Percentiles rank a stretch among this genome's conserved stretches.
phyloP scores from a whole-genome alignment of 805 yeast genomes.

The Yarrowia sp. region DNA sequence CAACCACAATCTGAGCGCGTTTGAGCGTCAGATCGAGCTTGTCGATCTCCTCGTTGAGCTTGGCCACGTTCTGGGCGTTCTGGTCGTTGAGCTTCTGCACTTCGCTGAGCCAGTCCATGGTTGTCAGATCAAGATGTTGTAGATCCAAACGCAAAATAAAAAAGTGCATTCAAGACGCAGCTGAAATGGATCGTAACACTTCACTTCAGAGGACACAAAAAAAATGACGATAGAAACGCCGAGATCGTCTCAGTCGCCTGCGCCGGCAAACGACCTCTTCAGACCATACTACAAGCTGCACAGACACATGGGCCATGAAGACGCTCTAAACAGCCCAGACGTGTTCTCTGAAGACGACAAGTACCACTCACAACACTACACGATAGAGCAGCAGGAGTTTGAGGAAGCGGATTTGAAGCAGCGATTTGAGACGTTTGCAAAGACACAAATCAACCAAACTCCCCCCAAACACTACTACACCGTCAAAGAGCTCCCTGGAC shows the following conservation, averaged over 20 bases:
- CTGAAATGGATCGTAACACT: too few species aligned
- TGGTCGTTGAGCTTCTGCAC: conserved; percentile 21
- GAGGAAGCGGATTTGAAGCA: not conserved
- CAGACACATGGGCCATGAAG: conserved; percentile 30
- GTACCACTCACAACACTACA: conserved; percentile 17
- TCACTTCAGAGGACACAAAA: too few species aligned
- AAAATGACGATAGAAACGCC: not conserved
- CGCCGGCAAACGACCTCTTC: conserved; percentile 31
- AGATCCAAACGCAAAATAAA: not conserved
- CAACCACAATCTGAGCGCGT: conserved; percentile 1
- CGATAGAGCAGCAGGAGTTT: conserved; percentile 1
- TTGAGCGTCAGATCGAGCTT: conserved; percentile 11
- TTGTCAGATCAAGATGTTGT: not conserved
- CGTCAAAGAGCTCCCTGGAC: conserved; percentile 40
- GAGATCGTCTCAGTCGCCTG: not conserved
- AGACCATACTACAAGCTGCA: conserved; percentile 35
- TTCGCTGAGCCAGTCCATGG: conserved; percentile 11
- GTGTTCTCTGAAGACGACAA: not conserved
- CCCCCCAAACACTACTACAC: conserved; percentile 29
- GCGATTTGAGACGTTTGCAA: not conserved
- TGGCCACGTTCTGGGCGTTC: conserved; percentile 2
- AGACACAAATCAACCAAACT: not conserved
- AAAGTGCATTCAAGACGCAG: not conserved
- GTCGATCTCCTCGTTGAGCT: conserved; percentile 4
- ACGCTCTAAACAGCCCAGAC: conserved; percentile 16